Evolutionary conservation across 2,329 filamentous ascomycete genomes (phyloP).

Genomic region (Cladosporium velox): DNA sequence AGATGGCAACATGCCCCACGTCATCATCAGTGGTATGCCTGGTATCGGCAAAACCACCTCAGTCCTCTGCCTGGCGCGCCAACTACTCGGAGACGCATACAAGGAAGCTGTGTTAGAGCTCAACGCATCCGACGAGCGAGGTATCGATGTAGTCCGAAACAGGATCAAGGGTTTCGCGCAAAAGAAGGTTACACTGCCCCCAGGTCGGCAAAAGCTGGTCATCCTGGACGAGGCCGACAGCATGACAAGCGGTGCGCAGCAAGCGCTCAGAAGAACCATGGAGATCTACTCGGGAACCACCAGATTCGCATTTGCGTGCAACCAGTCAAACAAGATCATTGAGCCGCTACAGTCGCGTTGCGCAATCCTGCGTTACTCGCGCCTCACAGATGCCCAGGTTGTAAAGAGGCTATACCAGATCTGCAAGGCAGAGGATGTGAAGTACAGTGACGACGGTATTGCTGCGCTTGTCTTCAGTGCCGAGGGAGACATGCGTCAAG

Average conservation of each 20-base stretch:
- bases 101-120: conserved; percentile 96
- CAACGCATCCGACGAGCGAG: conserved; percentile 93
- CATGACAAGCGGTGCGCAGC: conserved; percentile 96
- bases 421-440: conserved; percentile 85
- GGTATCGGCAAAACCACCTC: conserved; percentile 99
- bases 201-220: conserved; percentile 90
- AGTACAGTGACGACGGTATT: conserved; percentile 89
- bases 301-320: conserved; percentile 96
- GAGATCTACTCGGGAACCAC: conserved; percentile 98
- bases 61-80: conserved; percentile 86
- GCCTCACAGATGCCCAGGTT: conserved; percentile 88
- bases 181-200: conserved; percentile 94
- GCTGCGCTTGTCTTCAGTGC: conserved; percentile 96
- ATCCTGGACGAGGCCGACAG: conserved; percentile 96
- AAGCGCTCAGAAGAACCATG: conserved; percentile 93
- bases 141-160: conserved; percentile 96
- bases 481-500: conserved; percentile 97
- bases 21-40: conserved; percentile 99
- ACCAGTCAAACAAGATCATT: conserved; percentile 99
- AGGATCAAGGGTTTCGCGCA: conserved; percentile 98
- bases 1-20: conserved; percentile 98
- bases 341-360: conserved; percentile 97
- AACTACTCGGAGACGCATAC: conserved; percentile 88
- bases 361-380: conserved; percentile 90
- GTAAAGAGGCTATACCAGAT: conserved; percentile 90